These are phyloP conservation scores for Globisporangium sylvaticum DNA, from an alignment of 352 stramenopile species.

Conservation along the genomic window DNA sequence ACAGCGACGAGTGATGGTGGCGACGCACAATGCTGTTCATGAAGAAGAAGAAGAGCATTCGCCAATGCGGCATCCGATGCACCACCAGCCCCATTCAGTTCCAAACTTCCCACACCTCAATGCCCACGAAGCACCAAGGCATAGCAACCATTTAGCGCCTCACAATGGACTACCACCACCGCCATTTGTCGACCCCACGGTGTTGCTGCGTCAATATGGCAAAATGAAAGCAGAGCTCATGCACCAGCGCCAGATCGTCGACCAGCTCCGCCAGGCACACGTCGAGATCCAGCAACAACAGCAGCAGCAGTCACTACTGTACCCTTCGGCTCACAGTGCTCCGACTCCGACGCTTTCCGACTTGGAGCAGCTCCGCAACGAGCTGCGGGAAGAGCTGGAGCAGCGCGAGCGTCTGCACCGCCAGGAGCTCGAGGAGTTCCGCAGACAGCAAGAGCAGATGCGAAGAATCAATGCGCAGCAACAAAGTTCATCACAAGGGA, in stretches of 20 bases:
- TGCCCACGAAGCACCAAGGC: neutral
- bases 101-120: neutral
- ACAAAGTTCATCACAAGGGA: neutral
- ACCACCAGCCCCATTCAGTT: neutral
- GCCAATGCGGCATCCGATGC: neutral
- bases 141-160: neutral
- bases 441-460: conserved; percentile 24
- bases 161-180: neutral
- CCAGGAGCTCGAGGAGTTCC: conserved; percentile 38
- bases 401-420: conserved; percentile 46
- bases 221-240: conserved; percentile 48
- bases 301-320: conserved; percentile 14
- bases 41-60: neutral
- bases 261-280: conserved; percentile 45
- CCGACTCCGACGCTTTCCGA: conserved; percentile 36
- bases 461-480: neutral
- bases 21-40: neutral
- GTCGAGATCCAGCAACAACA: conserved; percentile 42
- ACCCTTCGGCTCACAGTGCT: neutral
- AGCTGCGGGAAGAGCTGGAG: conserved; percentile 45
- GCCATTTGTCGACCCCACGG: conserved; percentile 14
- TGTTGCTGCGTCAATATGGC: conserved; percentile 47
- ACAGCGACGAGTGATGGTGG: neutral
- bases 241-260: conserved; percentile 45
- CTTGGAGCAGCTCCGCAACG: conserved; percentile 52